These are phyloP conservation scores for Microcera coccophila DNA, from an alignment of 2,329 filamentous ascomycete species.

Conservation along the genomic window DNA sequence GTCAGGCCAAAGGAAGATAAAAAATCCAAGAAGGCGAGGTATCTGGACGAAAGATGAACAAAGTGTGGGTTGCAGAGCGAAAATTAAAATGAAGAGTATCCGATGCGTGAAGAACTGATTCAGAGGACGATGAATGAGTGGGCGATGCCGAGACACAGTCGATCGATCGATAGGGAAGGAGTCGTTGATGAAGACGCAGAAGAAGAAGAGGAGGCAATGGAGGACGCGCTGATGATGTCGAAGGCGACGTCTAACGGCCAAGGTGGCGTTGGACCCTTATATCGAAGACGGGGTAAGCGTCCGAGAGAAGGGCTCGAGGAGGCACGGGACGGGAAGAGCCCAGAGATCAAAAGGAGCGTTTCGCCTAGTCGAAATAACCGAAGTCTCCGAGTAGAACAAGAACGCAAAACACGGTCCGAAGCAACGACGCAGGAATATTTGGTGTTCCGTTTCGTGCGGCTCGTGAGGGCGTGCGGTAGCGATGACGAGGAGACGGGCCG, in stretches of 20 bases:
- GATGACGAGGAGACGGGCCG: conserved; percentile 1
- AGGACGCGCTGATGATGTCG: conserved; percentile 4
- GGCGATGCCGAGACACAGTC: conserved; percentile 16
- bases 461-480: background rate
- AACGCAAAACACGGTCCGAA: conserved; percentile 11
- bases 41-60: conserved; percentile 13
- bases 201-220: conserved; percentile 8
- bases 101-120: conserved; percentile 15
- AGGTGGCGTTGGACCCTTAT: too few relatives aligned
- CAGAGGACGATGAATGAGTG: conserved; percentile 23
- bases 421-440: conserved; percentile 6
- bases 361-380: background rate
- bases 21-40: conserved; percentile 26
- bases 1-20: conserved; percentile 16
- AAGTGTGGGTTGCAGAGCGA: conserved; percentile 14
- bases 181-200: too few relatives aligned
- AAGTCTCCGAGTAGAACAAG: conserved; percentile 1
- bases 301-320: background rate
- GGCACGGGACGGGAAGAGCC: too few relatives aligned
- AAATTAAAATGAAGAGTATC: conserved; percentile 24
- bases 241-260: conserved; percentile 5
- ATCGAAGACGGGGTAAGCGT: background rate
- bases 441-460: background rate
- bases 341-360: background rate
- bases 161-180: conserved; percentile 9